Base-by-base conservation (phyloP, 768 basidiomycete species). In the Lactarius sp. region DNA sequence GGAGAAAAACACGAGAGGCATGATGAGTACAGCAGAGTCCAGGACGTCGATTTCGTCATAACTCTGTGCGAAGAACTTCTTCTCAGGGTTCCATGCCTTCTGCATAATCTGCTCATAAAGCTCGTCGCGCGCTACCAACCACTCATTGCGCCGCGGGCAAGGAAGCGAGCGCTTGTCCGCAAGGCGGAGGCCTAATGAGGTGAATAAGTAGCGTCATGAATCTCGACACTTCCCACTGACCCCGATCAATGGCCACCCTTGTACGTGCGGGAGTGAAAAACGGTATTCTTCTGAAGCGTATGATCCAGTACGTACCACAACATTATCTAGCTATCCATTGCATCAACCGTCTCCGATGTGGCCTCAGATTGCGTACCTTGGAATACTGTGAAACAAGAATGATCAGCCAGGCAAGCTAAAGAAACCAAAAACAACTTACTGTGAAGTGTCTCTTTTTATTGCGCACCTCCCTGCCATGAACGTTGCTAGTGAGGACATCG, bases 121-220 rank as follows among this genome's bases (percentile, higher is more conserved):
- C 6, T 78, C 74, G 70, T 98, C 95, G 20, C 95, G 84, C 3
- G 87, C 83, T 1, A 75, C 77, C 18, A 87, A 73, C 95, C 95
- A 97, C 59, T 83, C 79, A 49, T 72, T 72, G 18, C 88, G 83
- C 14, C 80, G 81, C 0, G 88, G 90, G 71, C 90, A 92, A 6
- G 96, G 96, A 3, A 99, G 79, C 0, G 92, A 94, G 18, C 96
- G 85, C 75, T 99, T 99, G 41, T 98, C 95, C 3, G 94, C 92
- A 27, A 99, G 81, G 10, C 96, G 90, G 6, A 98, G 79, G 6
- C 89, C 86, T 86, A 59, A 14, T 36, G 4, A 9, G 39, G 22
- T 10, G 16, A 55, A 14, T 51, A 46, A 52, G 55, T 18, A n/a
- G 10, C 20, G 41, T 33, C 16, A 36, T 16, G 16, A 42, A 54